A percentile compares a stretch with the other conserved stretches of the same genome.
Conservation (phyloP, 108 stramenopile species). For the Craspedostauros australis region DNA sequence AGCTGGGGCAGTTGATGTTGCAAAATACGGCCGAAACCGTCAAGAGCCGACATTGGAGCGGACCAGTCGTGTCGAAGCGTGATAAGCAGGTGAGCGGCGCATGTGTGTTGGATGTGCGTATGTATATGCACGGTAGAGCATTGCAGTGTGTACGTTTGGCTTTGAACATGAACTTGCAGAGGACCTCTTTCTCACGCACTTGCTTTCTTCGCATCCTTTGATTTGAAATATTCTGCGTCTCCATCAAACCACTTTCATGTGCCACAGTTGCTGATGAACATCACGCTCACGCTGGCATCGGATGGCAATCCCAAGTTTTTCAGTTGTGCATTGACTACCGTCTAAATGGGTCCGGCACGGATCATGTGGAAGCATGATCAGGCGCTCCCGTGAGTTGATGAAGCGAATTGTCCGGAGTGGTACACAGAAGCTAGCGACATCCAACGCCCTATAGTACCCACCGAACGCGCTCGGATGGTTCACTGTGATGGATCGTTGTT, state of each 20-base stretch:
- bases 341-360: too few relatives aligned
- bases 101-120: not conserved
- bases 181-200: not conserved
- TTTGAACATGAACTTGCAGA: not conserved
- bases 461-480: too few relatives aligned
- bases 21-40: not conserved
- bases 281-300: slow-evolving; percentile 48
- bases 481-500: too few relatives aligned
- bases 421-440: too few relatives aligned
- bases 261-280: slow-evolving; percentile 54
- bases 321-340: slow-evolving; percentile 45
- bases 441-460: too few relatives aligned
- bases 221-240: too few relatives aligned
- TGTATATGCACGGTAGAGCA: not conserved
- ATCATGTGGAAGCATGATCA: too few relatives aligned
- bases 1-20: not conserved
- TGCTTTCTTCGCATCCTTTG: not conserved
- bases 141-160: not conserved
- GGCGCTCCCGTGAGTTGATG: too few relatives aligned
- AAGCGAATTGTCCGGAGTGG: too few relatives aligned
- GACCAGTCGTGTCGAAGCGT: slow-evolving; percentile 21
- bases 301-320: slow-evolving; percentile 77
- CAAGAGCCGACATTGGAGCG: slow-evolving; percentile 22
- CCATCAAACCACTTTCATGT: too few relatives aligned
- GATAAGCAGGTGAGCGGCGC: slow-evolving; percentile 17